These are phyloP conservation scores for Lablab purpureus DNA, from an alignment of 306 rosid species.

Conservation along the genomic window DNA sequence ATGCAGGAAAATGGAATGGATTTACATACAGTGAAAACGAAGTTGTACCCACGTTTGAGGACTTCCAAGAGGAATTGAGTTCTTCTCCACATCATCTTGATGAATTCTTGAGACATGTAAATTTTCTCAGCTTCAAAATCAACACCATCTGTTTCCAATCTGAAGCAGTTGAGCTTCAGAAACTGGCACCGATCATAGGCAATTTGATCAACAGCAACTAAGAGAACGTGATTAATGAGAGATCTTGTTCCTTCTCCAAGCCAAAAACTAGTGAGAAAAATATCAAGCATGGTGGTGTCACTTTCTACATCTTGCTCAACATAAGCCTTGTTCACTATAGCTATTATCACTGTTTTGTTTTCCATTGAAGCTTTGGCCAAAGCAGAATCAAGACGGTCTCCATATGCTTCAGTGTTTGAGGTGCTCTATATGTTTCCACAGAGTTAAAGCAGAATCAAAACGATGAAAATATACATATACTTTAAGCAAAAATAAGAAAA, in stretches of 20 bases:
- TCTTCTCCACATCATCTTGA: conserved; percentile 88
- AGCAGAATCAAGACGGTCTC: conserved; percentile 58
- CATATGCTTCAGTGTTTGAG: not conserved
- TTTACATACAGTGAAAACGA: conserved; percentile 71
- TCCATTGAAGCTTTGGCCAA: conserved; percentile 64
- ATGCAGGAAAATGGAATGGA: not conserved
- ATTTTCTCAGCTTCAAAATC: conserved; percentile 69
- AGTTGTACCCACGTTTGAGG: conserved; percentile 80
- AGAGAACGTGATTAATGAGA: conserved; percentile 60
- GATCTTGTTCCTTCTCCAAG: conserved; percentile 66
- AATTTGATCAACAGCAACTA: conserved; percentile 71
- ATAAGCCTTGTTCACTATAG: conserved; percentile 72
- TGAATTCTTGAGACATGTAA: conserved; percentile 77
- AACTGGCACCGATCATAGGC: conserved; percentile 72
- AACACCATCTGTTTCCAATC: conserved; percentile 60
- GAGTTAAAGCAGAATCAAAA: not conserved
- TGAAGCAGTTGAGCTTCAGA: conserved; percentile 62
- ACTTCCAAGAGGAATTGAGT: conserved; percentile 66
- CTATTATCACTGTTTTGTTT: conserved; percentile 72
- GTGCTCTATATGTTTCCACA: conserved; percentile 22
- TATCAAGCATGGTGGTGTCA: conserved; percentile 73
- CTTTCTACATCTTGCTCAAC: conserved; percentile 57
- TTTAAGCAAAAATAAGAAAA: too few relatives aligned
- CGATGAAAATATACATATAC: too few relatives aligned
- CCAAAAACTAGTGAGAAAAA: conserved; percentile 78